These are phyloP conservation scores for Botrytis hyacinthi DNA, from an alignment of 2,329 filamentous ascomycete species.

Conservation along the genomic window DNA sequence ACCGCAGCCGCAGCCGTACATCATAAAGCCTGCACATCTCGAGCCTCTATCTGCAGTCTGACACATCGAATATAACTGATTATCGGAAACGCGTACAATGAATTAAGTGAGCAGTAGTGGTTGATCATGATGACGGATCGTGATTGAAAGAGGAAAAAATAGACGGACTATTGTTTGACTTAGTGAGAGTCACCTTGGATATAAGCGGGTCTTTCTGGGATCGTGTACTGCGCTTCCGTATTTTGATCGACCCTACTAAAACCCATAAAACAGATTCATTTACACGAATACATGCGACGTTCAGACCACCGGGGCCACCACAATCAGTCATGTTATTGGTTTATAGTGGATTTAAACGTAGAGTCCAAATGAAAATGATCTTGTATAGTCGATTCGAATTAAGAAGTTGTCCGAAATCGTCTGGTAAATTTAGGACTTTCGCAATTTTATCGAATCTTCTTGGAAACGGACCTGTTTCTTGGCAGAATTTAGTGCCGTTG, in stretches of 20 bases:
- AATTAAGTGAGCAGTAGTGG: not conserved
- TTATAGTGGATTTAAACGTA: not conserved
- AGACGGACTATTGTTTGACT: not conserved
- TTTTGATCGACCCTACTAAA: not conserved
- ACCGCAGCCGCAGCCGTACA: not conserved
- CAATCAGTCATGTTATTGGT: not conserved
- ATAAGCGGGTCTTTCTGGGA: not conserved
- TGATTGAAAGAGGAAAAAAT: not conserved
- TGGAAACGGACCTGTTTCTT: not conserved
- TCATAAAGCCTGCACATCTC: not conserved
- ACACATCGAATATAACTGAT: not conserved
- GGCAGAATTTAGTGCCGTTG: not conserved
- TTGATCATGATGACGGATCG: not conserved
- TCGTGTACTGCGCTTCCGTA: not conserved
- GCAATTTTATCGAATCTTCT: not conserved
- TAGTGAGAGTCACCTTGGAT: not conserved
- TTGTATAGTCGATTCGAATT: not conserved
- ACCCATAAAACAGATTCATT: not conserved
- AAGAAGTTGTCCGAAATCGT: not conserved
- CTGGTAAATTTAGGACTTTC: not conserved
- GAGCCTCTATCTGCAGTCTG: not conserved
- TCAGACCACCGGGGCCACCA: not conserved
- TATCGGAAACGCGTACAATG: not conserved
- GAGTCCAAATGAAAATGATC: not conserved
- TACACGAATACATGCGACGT: not conserved